Percentiles rank a stretch among this genome's conserved stretches.
Evolutionary conservation across 495 filamentous ascomycete species (phyloP).

Genomic region (Podospora pseudopauciseta): DNA sequence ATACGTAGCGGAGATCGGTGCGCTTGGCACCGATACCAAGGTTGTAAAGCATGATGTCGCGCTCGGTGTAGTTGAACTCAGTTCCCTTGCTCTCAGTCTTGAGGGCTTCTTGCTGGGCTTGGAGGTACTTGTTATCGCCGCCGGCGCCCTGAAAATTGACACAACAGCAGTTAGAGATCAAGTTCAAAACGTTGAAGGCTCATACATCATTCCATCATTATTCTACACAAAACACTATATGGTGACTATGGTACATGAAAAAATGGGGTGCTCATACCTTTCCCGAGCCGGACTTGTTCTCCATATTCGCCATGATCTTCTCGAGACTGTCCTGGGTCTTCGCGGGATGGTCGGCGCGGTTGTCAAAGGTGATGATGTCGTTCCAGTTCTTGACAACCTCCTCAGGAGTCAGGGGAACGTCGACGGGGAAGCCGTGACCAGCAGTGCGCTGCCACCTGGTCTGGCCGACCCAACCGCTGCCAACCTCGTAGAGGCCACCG

Average conservation of each 20-base stretch:
- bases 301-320: constrained; percentile 90
- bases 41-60: constrained; percentile 92
- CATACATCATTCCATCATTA: constrained; percentile 12
- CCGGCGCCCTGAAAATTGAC: constrained; percentile 35
- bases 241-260: constrained; percentile 28
- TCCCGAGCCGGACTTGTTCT: constrained; percentile 58
- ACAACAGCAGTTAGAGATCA: constrained; percentile 33
- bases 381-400: constrained; percentile 74
- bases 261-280: constrained; percentile 44
- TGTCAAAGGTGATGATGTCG: constrained; percentile 80
- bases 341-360: constrained; percentile 84
- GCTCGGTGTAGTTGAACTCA: constrained; percentile 76
- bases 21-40: constrained; percentile 92
- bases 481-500: constrained; percentile 91
- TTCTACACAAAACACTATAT: constrained; percentile 28
- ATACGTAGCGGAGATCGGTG: constrained; percentile 82
- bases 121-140: constrained; percentile 48
- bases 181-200: background rate
- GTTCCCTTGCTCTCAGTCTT: constrained; percentile 66
- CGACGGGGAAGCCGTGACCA: constrained; percentile 88
- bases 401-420: constrained; percentile 83
- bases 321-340: constrained; percentile 69
- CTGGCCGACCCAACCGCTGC: constrained; percentile 86
- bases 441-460: constrained; percentile 95
- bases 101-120: constrained; percentile 75